Conservation (phyloP, 2,329 filamentous ascomycete genomes). For the Alternaria arbusti region DNA sequence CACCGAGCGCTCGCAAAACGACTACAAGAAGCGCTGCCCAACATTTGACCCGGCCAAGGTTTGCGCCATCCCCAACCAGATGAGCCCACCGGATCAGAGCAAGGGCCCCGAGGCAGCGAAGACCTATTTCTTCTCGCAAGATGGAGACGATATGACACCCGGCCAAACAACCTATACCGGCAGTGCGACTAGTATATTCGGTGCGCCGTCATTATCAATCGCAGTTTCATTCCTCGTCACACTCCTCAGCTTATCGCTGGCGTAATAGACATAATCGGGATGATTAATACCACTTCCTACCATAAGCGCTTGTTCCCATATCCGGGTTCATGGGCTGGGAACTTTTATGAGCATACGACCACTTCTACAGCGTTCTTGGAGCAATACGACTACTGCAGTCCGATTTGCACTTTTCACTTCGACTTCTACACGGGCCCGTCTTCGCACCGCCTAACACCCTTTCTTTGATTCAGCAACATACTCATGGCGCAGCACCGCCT, state of each 20-base stretch:
- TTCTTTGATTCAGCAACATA: not conserved
- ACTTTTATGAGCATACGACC: conserved; percentile 1
- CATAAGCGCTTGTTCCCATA: not conserved
- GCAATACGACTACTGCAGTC: not conserved
- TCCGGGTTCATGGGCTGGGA: not conserved
- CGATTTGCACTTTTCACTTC: not conserved
- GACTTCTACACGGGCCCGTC: not conserved
- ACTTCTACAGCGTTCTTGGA: conserved; percentile 2
- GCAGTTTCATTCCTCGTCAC: conserved; percentile 32
- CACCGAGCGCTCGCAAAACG: conserved; percentile 32
- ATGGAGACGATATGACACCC: conserved; percentile 31
- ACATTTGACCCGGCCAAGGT: conserved; percentile 35
- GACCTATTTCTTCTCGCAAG: conserved; percentile 47
- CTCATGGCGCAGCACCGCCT: conserved; percentile 8
- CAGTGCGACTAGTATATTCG: conserved; percentile 25
- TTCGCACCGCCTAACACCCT: not conserved
- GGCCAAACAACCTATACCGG: conserved; percentile 36
- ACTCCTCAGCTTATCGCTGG: conserved; percentile 36
- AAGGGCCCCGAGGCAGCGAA: conserved; percentile 32
- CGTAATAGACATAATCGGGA: conserved; percentile 17
- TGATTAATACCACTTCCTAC: not conserved
- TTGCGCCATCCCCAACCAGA: conserved; percentile 45
- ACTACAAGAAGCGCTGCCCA: conserved; percentile 41
- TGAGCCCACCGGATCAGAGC: conserved; percentile 34
- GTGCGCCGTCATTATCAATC: conserved; percentile 24